These are phyloP conservation scores for Pseudogymnoascus sp. DNA, from an alignment of 2,329 filamentous ascomycete genomes.

Conservation along the genomic window DNA sequence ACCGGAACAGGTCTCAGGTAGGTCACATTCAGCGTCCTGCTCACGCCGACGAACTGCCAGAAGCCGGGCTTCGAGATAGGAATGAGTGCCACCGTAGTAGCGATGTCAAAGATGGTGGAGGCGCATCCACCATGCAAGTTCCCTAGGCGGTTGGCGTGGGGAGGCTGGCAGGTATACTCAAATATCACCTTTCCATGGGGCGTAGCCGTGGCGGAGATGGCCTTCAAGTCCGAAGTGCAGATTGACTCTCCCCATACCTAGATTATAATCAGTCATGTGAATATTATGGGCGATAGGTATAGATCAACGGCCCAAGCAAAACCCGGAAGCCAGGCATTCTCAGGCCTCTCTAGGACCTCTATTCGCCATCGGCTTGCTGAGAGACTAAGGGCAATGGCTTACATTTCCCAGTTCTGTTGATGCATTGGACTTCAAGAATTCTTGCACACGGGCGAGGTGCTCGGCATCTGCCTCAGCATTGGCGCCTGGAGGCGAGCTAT, in stretches of 20 bases:
- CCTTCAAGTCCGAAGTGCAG: constrained; percentile 17
- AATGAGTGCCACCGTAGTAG: constrained; percentile 52
- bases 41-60: constrained; percentile 57
- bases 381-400: neutral
- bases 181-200: constrained; percentile 27
- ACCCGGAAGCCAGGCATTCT: constrained; percentile 10
- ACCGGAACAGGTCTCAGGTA: constrained; percentile 58
- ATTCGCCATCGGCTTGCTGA: neutral
- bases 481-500: neutral
- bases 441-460: neutral
- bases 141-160: constrained; percentile 45
- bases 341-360: too few relatives aligned
- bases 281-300: neutral
- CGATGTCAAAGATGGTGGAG: constrained; percentile 59
- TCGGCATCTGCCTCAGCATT: neutral
- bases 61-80: constrained; percentile 51
- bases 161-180: constrained; percentile 40
- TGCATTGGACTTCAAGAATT: neutral
- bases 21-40: constrained; percentile 56
- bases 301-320: neutral
- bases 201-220: constrained; percentile 21
- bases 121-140: constrained; percentile 58
- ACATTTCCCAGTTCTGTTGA: constrained; percentile 1
- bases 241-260: constrained; percentile 25
- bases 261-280: constrained; percentile 1